Evolutionary conservation across 805 yeast genomes (phyloP), one percentile per base, ranked within the genome.

Genomic region (Lipomyces lipofer): DNA sequence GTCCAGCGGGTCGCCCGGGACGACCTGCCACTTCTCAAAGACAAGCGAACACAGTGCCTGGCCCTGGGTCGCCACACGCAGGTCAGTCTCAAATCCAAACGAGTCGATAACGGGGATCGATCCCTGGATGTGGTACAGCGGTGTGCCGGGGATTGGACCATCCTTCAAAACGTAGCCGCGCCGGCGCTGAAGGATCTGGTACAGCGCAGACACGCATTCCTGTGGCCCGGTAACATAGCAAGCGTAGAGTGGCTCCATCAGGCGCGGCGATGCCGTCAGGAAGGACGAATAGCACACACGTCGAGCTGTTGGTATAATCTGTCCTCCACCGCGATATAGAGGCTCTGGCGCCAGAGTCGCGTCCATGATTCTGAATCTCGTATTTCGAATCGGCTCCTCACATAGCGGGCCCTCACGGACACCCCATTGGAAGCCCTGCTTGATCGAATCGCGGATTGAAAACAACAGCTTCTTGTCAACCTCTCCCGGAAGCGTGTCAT

Each of bases 1-100:
- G 67, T 92, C 96, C 63, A 92, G 66, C 7, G 97, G 98, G 71
- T 92, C 89, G 0, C 99, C 99, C 1, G 96, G 96, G 0, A 88
- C 95, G 2, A 75, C 69, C 19, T 79, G 78, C 96, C 97, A 94
- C 52, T 76, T 78, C 52, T 77, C 77, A 69, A 88, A 88, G 45
- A 78, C 78, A 57, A 85, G 67, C 44, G 80, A 80, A 43, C 89
- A 81, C 75, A 81, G 76, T 0, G 94, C 91, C 63, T 81, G 85
- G 3, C 97, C 97, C 58, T 82, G 83, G 0, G 96, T 83, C 10
- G 83, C 79, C 10, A 88, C 69, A 58, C 96, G 71, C 29, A 94
- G 71, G 67, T 94, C 99, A 0, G 95, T 82, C 65, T 88, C 97
- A 44, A 94, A 75, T 0, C 98, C 99, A 50, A 85, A 74, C 1